These are phyloP conservation scores for Ceratocystis cubensis DNA, from an alignment of 2,329 filamentous ascomycete species.

Conservation along the genomic window DNA sequence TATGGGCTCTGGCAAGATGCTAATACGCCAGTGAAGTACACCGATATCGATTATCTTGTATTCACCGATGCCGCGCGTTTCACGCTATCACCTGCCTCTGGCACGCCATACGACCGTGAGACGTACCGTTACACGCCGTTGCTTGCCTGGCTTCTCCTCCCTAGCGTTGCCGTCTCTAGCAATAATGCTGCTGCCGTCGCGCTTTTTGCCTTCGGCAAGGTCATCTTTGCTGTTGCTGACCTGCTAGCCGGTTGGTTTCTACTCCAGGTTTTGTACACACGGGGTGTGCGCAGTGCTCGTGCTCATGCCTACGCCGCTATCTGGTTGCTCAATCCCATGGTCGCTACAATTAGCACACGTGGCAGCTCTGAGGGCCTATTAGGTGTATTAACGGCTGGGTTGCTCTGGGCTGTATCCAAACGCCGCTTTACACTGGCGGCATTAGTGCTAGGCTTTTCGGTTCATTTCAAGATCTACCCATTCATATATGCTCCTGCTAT, in stretches of 20 bases:
- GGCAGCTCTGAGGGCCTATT: constrained; percentile 88
- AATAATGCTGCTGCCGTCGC: constrained; percentile 27
- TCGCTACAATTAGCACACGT: constrained; percentile 87
- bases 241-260: constrained; percentile 53
- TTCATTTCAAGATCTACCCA: constrained; percentile 98
- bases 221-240: constrained; percentile 73
- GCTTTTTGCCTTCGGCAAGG: constrained; percentile 69
- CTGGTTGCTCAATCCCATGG: constrained; percentile 96
- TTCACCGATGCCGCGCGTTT: constrained; percentile 91
- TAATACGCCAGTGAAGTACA: constrained; percentile 87
- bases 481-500: constrained; percentile 85
- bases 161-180: constrained; percentile 55
- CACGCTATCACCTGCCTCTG: constrained; percentile 33
- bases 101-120: constrained; percentile 76
- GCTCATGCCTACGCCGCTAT: constrained; percentile 70
- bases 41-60: constrained; percentile 96
- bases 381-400: constrained; percentile 66
- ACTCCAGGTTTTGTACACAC: constrained; percentile 31
- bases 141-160: constrained; percentile 78
- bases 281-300: constrained; percentile 29
- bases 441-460: constrained; percentile 62
- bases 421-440: constrained; percentile 54
- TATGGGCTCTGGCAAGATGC: constrained; percentile 92
- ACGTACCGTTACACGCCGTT: constrained; percentile 96
- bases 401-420: constrained; percentile 70